Evolutionary conservation across 768 basidiomycete species (phyloP), one percentile per base, ranked within the genome.

Genomic region (Boletus sp.): DNA sequence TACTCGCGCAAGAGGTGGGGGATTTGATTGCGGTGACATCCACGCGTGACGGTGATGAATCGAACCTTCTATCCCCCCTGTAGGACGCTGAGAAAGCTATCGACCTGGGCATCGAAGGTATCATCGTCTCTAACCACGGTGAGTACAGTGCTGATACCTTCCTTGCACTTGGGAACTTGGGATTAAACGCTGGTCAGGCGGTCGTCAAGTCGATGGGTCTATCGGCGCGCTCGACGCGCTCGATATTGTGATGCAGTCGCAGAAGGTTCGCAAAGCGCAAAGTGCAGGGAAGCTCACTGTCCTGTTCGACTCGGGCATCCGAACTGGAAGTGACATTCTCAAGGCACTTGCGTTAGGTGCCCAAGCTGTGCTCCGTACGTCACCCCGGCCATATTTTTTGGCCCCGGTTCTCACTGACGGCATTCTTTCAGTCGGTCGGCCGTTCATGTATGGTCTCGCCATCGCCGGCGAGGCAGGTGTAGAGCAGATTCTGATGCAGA

Each of bases 111-210:
- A 77, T 84, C 14, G 81, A 92, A 54, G 90, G 88, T 1, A 87
- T 93, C 56, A 69, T 93, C 47, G 86, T 92, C 15, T 90, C 88
- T 10, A 94, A 92, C 64, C 90, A 92, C 60, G 89, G 87, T 87
- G 47, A 32, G 77, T 64, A 17, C 2, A 11, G 9, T 17, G 2
- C 11, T 41, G 14, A 10, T 30, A 14, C 46, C 12, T n/a, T 5
- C 12, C 6, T 20, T 36, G 12, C 7, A 14, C 4, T 41, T 5
- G 8, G 24, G 24, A 36, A 14, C 4, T 41, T 5, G 8, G 24
- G 24, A 36, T 28, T 45, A 20, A 52, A 20, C 11, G 8, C 5
- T 29, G n/a, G 20, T 9, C 33, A 89, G 87, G 88, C 33, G 87
- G 86, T 5, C 80, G 88, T 20, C 87, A 90, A 66, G 76, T 90